Evolutionary conservation across 176 grass and related monocot species (phyloP).

Genomic region (Zea mays): Zm-B73-REFERENCE-NAM-5.0 NC_050097.1:221654501-221655000

Average conservation of each 20-base stretch:
- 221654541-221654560: slow-evolving; percentile 29
- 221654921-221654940: no score
- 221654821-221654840: no score
- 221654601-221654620: slow-evolving; percentile 75
- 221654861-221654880: no score
- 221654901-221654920: no score
- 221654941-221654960: no score
- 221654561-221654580: slow-evolving; percentile 40
- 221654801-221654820: not conserved
- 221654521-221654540: slow-evolving; percentile 39
- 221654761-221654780: not conserved
- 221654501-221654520: slow-evolving; percentile 48
- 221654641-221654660: not conserved
- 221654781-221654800: not conserved
- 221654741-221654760: not conserved
- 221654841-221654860: no score
- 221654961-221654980: no score
- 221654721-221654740: not conserved
- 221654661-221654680: slow-evolving; percentile 1
- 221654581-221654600: slow-evolving; percentile 34
- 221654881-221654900: no score
- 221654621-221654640: slow-evolving; percentile 33
- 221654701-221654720: not conserved
- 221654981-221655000: no score
- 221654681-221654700: slow-evolving; percentile 12